Base-by-base conservation (phyloP, 2,329 filamentous ascomycete species). In the Xylaria hypoxylon region DNA sequence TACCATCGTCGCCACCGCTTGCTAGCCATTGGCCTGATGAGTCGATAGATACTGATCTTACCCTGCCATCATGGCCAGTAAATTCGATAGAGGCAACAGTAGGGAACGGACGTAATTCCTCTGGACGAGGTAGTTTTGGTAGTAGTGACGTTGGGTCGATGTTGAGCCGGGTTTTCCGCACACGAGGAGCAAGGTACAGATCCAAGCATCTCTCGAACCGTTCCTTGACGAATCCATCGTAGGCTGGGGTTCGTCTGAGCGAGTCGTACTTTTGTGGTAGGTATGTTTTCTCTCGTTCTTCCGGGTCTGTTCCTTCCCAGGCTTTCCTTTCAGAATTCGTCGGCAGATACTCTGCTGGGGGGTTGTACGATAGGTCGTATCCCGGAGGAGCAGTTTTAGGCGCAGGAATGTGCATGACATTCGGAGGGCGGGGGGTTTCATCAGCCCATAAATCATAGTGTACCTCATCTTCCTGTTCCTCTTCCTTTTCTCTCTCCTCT, bases 361-460 rank as follows among this genome's bases (percentile, higher is more conserved):
- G 96, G 79, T 98, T 97, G 79, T 99, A 98, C 76, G 93, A 97
- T 78, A 97, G 89, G 75, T 97, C 94, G 78, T 97, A 97, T 59
- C 94, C 94, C 31, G 96, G 96, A 42, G 96, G 95, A 31, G 95
- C 90, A 56, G 96, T 85, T 78, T 99, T 99, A 5, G 96, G 96
- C 1, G 96, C 95, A 17, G 96, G 92, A 61, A 98, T 91, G 76
- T 97, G 93, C 94, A 98, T 98, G 40, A 92, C 85, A 78, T 98
- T 92, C 68, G 94, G 91, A 38, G 92, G 88, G 72, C 91, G 87
- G 11, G 93, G 89, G 72, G 91, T 88, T 79, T 99, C 95, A 75
- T 98, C 92, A 60, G 95, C 93, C 96, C 96, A 99, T 61, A 99
- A 87, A 76, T 99, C 96, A 76, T 94, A 97, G 75, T 89, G 90